Conservation (phyloP, 202 grass and related monocot species). For the Eragrostis tef region DNA sequence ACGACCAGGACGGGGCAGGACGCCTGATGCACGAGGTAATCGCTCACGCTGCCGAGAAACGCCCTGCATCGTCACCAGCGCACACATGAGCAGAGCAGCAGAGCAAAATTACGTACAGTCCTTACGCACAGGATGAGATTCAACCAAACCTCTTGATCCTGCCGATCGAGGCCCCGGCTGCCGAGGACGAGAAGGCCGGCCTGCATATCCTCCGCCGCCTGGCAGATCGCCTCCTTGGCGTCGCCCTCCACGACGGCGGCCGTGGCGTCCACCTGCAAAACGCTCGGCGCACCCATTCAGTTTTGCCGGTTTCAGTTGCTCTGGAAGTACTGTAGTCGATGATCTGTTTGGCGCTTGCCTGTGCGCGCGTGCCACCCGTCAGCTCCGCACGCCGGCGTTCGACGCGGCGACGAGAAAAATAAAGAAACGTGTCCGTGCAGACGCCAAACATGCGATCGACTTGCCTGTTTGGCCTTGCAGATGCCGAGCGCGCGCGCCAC, state of each 20-base stretch:
- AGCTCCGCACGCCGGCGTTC: not conserved
- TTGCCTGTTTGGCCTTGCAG: constrained; percentile 54
- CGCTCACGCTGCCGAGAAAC: constrained; percentile 81
- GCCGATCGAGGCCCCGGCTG: constrained; percentile 70
- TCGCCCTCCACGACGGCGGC: constrained; percentile 67
- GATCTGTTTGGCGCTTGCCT: no score
- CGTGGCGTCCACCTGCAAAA: constrained; percentile 52
- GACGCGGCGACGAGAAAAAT: not conserved
- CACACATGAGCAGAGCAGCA: not conserved
- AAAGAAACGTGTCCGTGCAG: not conserved
- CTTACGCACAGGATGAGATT: not conserved
- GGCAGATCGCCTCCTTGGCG: constrained; percentile 69
- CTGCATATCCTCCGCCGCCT: constrained; percentile 58
- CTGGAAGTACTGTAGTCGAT: no score
- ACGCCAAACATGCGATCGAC: not conserved
- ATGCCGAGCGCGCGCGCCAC: constrained; percentile 52
- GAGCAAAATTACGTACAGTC: not conserved
- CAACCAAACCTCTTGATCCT: constrained; percentile 56
- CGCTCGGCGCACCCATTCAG: no score
- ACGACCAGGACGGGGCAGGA: constrained; percentile 67
- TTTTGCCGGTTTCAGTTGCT: no score
- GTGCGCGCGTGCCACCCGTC: not conserved
- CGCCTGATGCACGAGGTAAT: constrained; percentile 71
- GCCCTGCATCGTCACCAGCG: constrained; percentile 50
- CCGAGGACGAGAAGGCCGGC: constrained; percentile 69